Evolutionary conservation across 805 yeast genomes (phyloP), one percentile per base, ranked within the genome.

Genomic region (Barnettozyma pratensis): DNA sequence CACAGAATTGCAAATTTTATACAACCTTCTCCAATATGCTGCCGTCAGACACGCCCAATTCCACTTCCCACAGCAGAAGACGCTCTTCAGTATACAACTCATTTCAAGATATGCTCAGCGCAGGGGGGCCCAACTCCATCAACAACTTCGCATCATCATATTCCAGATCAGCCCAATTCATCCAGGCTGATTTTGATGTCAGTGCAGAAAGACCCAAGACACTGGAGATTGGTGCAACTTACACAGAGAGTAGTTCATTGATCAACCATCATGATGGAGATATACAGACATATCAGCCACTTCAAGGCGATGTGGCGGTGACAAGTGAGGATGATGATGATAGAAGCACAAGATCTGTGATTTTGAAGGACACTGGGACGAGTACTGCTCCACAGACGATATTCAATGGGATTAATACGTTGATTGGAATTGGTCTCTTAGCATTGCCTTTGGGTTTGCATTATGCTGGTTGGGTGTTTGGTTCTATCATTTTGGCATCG

Each of bases 381-480:
- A 78, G 84, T 7, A 87, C 94, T 0, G 81, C 80, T 0, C 80
- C 86, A 1, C 95, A 86, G 61, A 86, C 95, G 0, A 69, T 84
- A 5, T 85, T 86, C 71, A 87, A 87, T 57, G 82, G 91, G 1
- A 81, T 86, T 43, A 87, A 87, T 61, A 85, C 85, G 0, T 67
- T 87, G 30, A 80, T 87, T 54, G 95, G 95, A 0, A 77, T 87
- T 37, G 94, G 92, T 2, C 71, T 87, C 44, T 70, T 87, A 40
- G 83, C 94, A 0, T 69, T 87, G 43, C 91, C 95, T 0, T 69
- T 81, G 52, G 95, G 86, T 2, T 65, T 87, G 47, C 75, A 72
- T 54, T 72, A 81, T 41, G 74, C 90, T 1, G 95, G 95, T 4
- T 80, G 89, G 84, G 56, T 80, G 2, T 48, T 68, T 8, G 87